Base-by-base conservation (phyloP, 139 green algal species). In the Eudorina sp. region DNA sequence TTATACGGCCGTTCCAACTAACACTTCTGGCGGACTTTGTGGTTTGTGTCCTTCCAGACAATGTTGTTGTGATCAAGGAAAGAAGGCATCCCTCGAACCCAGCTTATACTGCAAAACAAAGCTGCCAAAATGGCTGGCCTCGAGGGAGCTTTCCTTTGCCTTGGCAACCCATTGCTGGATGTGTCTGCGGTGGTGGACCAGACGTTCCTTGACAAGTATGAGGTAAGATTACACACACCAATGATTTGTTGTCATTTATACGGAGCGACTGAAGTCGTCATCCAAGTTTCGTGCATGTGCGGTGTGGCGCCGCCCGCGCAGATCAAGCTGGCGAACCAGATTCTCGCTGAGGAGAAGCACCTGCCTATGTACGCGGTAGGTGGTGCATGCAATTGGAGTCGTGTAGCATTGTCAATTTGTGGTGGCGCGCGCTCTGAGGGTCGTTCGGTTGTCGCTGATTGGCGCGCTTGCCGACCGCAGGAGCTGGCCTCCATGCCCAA, bases 101-200 rank as follows among this genome's bases (percentile, higher is more conserved):
- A n/a, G n/a, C n/a, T n/a, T n/a, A n/a, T n/a, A n/a, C n/a, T n/a
- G n/a, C n/a, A n/a, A n/a, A n/a, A n/a, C n/a, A n/a, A n/a, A n/a
- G 4, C 2, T 86, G 43, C 11, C 62, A 72, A 31, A 86, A 90
- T 90, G 70, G 58, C 74, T 16, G 80, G 74, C 9, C 85, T 94
- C 29, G 89, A 92, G 60, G 92, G 96, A 18, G 78, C 88, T 27
- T 90, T 99, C 27, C 89, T 99, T 34, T 96, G 97, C 51, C 96
- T 99, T 89, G 97, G 98, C 81, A 99, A 99, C 89, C 98, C 98
- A 0, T 94, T 99, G 84, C 94, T 99, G 29, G 98, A 99, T 85
- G 96, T 99, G 25, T 97, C 93, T 3, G 94, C 95, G 6, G 94
- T 95, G 25, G 96, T 99, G 0, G 94, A 97, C 53, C 81, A 97